Conservation (phyloP, 176 grass and related monocot species). For the Calamus simplicifolius region DNA sequence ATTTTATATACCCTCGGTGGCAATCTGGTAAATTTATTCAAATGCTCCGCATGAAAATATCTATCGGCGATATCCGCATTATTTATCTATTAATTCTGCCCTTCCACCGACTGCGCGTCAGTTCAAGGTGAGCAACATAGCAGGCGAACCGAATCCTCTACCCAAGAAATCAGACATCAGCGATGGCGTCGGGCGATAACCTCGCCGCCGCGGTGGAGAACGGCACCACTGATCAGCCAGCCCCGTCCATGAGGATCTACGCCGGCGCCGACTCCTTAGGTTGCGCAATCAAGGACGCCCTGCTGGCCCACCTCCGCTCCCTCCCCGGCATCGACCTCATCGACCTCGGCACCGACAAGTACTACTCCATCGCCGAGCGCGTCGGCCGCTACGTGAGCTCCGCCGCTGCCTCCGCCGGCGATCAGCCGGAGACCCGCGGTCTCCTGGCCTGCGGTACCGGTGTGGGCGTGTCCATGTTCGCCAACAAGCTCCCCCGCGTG, state of each 20-base stretch:
- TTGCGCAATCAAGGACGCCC: slow-evolving; percentile 54
- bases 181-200: not conserved
- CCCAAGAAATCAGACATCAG: too few species aligned
- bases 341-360: slow-evolving; percentile 81
- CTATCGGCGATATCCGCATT: too few species aligned
- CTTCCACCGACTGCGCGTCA: too few species aligned
- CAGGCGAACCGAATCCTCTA: too few species aligned
- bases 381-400: slow-evolving; percentile 47
- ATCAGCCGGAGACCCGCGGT: slow-evolving; percentile 36
- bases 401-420: not conserved
- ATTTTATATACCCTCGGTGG: too few species aligned
- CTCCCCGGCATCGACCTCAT: slow-evolving; percentile 46
- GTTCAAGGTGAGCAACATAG: too few species aligned
- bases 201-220: not conserved
- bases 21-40: too few species aligned
- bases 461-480: slow-evolving; percentile 79
- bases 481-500: slow-evolving; percentile 85
- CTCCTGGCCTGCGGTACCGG: slow-evolving; percentile 79
- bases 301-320: slow-evolving; percentile 60
- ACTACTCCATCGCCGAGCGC: slow-evolving; percentile 63
- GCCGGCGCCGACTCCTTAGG: slow-evolving; percentile 66
- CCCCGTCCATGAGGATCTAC: slow-evolving; percentile 52
- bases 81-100: too few species aligned
- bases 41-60: too few species aligned
- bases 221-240: not conserved